phyloP scores from a whole-genome alignment of 768 basidiomycete species.

The Trametes maxima region DNA sequence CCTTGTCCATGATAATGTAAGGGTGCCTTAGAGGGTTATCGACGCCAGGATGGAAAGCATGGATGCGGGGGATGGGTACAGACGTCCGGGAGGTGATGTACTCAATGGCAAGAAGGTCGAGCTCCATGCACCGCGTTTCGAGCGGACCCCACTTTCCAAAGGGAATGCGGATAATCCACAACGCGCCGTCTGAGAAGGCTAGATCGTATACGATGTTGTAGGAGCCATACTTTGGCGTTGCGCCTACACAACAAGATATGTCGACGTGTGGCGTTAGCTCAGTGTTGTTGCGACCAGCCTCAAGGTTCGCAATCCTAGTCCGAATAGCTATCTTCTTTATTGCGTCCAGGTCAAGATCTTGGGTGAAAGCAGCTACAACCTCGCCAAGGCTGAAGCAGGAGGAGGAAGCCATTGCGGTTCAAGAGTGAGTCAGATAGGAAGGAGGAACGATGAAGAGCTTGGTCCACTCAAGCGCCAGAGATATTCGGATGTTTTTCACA shows the following conservation, averaged over 20 bases:
- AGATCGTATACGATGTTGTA: slow-evolving; percentile 5
- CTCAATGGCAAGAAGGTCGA: slow-evolving; percentile 3
- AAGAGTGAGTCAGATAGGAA: too few species aligned
- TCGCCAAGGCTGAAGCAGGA: too few species aligned
- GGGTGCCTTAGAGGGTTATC: background rate
- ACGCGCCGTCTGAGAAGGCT: slow-evolving; percentile 1
- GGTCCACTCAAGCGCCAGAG: too few species aligned
- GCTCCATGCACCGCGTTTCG: background rate
- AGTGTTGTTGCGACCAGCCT: too few species aligned
- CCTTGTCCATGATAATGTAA: slow-evolving; percentile 13
- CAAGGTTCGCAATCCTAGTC: too few species aligned
- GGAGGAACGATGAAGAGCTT: too few species aligned
- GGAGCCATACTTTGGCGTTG: background rate
- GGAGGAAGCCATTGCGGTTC: too few species aligned
- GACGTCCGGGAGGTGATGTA: slow-evolving; percentile 2
- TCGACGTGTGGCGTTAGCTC: too few species aligned
- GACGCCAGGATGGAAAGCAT: slow-evolving; percentile 16
- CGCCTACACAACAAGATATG: background rate
- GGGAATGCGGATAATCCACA: slow-evolving; percentile 10
- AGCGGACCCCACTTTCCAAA: background rate
- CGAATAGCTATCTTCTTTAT: too few species aligned
- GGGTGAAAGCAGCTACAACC: too few species aligned
- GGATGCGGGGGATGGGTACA: slow-evolving; percentile 24
- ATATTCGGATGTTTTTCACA: too few species aligned
- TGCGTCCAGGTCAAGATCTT: too few species aligned